Base-by-base conservation (phyloP, 176 grass and related monocot species). In the Raddia guianensis region DNA sequence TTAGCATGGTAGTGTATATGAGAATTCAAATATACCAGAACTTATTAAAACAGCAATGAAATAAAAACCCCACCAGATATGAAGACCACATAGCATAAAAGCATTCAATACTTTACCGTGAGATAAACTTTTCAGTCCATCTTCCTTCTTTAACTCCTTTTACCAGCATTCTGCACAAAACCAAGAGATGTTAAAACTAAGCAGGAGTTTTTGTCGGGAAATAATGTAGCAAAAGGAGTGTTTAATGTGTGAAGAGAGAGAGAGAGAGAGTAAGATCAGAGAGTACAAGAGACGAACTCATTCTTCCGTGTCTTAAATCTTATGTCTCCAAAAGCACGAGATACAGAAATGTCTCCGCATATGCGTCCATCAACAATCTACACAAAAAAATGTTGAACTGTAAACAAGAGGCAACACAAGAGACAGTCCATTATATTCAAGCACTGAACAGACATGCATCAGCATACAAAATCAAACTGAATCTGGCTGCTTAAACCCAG, bases 301-400 rank as follows among this genome's bases (percentile, higher is more conserved):
- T 95, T 88, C 63, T 95, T 95, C 74, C 75, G 83, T 51, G 84
- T 93, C 81, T 98, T 98, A 82, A 91, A 98, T 83, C 92, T 87
- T 68, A 98, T 95, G 18, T 98, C 96, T 55, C 96, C 96, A 88
- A 98, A 98, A 84, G 96, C 86, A 79, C 96, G 96, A 8, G 96
- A 93, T 59, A 98, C 92, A 65, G 96, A 92, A 50, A 98, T 92
- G 68, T 98, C 96, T 60, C 96, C 96, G 91, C 96, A 98, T 88
- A 98, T 93, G 48, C 96, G 90, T n/a, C 96, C 96, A 86, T 98
- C 96, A 61, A 73, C 70, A 89, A 98, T 98, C 96, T 98, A 76
- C 14, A 79, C 3, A 7, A 7, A 62, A 62, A 73, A 58, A 82
- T 70, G 55, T 60, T 44, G 1, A 70, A 60, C 75, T 65, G 50